phyloP scores from a whole-genome alignment of 345 rosid genomes.

The Salix dunnii region DNA sequence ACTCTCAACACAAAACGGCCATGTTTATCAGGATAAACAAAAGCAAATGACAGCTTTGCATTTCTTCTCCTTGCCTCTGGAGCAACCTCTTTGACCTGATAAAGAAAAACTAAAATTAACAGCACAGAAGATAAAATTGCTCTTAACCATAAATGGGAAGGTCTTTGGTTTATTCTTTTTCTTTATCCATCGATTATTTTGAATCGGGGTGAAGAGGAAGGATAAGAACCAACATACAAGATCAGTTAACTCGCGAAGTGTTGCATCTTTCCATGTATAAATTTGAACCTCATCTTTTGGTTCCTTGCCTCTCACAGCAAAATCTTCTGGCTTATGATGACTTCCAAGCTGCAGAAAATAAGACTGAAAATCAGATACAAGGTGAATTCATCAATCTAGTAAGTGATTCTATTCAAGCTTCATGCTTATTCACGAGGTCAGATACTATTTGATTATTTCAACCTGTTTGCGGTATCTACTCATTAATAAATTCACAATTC shows the following conservation, averaged over 20 bases:
- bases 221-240: slow-evolving; percentile 44
- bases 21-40: slow-evolving; percentile 82
- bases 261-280: slow-evolving; percentile 97
- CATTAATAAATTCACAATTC: no score
- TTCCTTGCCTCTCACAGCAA: slow-evolving; percentile 89
- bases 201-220: no score
- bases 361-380: background rate
- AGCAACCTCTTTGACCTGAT: slow-evolving; percentile 85
- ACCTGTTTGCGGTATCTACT: no score
- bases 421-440: background rate
- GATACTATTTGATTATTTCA: background rate
- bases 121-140: background rate
- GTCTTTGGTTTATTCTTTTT: background rate
- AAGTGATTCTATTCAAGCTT: background rate
- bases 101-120: background rate
- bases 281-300: slow-evolving; percentile 97
- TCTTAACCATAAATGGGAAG: background rate
- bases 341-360: slow-evolving; percentile 55
- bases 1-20: slow-evolving; percentile 73
- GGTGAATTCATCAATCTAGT: background rate
- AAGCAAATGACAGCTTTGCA: slow-evolving; percentile 81
- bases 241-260: slow-evolving; percentile 80
- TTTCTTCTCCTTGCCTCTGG: slow-evolving; percentile 84
- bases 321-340: slow-evolving; percentile 78
- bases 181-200: background rate